Percentiles rank a stretch among this genome's conserved stretches.
Conservation (phyloP, 2,329 filamentous ascomycete genomes). For the Fonsecaea nubica region DNA sequence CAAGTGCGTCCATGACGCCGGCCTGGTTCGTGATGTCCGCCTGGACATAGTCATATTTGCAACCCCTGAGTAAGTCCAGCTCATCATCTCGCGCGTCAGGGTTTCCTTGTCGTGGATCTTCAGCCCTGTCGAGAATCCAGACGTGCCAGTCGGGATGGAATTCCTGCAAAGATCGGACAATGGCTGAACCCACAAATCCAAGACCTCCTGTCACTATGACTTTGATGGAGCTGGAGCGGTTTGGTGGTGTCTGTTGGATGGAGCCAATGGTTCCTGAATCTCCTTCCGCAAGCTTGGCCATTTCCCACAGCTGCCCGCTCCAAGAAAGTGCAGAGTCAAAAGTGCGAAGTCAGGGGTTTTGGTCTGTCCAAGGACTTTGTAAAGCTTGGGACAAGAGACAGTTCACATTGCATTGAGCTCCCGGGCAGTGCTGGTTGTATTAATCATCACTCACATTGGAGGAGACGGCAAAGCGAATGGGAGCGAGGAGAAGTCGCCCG, state of each 20-base stretch:
- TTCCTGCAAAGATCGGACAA: constrained; percentile 47
- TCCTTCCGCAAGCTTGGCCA: constrained; percentile 18
- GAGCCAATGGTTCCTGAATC: background rate
- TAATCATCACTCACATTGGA: constrained; percentile 13
- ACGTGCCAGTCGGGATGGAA: constrained; percentile 47
- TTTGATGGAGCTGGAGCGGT: constrained; percentile 7
- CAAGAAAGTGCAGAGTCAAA: background rate
- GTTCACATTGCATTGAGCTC: background rate
- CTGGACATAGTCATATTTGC: constrained; percentile 27
- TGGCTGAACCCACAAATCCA: constrained; percentile 51
- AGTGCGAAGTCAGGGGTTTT: background rate
- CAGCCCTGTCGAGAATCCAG: constrained; percentile 47
- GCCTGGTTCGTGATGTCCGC: constrained; percentile 45
- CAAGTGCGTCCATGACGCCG: constrained; percentile 47
- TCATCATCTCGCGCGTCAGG: constrained; percentile 9
- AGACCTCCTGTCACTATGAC: constrained; percentile 49
- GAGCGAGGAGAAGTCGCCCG: constrained; percentile 5
- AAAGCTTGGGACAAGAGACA: background rate
- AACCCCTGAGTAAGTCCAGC: constrained; percentile 22
- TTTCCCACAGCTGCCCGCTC: background rate
- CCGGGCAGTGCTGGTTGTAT: background rate
- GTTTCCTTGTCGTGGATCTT: constrained; percentile 12
- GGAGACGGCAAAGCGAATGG: constrained; percentile 8
- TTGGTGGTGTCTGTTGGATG: background rate
- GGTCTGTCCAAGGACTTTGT: background rate